Evolutionary conservation across 2,329 filamentous ascomycete species (phyloP).

Genomic region (Pestalotiopsis sp.): DNA sequence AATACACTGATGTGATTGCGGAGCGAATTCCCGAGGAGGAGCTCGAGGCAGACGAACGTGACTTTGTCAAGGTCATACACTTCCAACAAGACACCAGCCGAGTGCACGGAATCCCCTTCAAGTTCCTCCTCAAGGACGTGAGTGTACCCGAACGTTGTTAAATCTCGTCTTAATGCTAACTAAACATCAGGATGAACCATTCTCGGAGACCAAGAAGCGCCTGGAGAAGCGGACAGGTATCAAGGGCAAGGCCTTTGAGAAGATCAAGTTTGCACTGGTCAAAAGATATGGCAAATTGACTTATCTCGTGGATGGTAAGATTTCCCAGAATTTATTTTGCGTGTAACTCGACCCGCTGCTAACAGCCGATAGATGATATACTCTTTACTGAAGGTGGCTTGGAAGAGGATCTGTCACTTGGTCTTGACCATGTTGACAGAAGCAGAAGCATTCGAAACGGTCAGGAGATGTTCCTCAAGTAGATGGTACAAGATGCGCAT

Average conservation of each 20-base stretch:
- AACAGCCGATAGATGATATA: constrained; percentile 51
- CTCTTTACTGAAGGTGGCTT: constrained; percentile 49
- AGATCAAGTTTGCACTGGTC: constrained; percentile 92
- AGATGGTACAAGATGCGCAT: background rate
- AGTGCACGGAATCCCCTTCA: constrained; percentile 86
- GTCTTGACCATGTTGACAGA: constrained; percentile 66
- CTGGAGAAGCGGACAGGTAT: constrained; percentile 89
- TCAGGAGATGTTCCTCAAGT: constrained; percentile 60
- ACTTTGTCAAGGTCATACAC: constrained; percentile 80
- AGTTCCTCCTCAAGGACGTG: constrained; percentile 81
- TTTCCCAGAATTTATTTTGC: background rate
- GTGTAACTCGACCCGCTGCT: constrained; percentile 17
- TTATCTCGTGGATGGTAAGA: constrained; percentile 85
- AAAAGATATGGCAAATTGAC: constrained; percentile 69
- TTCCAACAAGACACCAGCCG: constrained; percentile 89
- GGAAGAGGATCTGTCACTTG: constrained; percentile 61
- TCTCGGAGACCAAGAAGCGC: constrained; percentile 92
- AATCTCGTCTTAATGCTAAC: constrained; percentile 20
- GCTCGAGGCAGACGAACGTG: constrained; percentile 53
- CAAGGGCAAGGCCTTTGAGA: constrained; percentile 97
- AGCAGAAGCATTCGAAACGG: constrained; percentile 59
- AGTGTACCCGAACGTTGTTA: background rate
- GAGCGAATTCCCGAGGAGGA: constrained; percentile 79
- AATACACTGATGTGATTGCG: constrained; percentile 80
- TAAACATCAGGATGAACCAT: constrained; percentile 68